Evolutionary conservation across 2,329 filamentous ascomycete genomes (phyloP).

Genomic region (Neofusicoccum laricinum): DNA sequence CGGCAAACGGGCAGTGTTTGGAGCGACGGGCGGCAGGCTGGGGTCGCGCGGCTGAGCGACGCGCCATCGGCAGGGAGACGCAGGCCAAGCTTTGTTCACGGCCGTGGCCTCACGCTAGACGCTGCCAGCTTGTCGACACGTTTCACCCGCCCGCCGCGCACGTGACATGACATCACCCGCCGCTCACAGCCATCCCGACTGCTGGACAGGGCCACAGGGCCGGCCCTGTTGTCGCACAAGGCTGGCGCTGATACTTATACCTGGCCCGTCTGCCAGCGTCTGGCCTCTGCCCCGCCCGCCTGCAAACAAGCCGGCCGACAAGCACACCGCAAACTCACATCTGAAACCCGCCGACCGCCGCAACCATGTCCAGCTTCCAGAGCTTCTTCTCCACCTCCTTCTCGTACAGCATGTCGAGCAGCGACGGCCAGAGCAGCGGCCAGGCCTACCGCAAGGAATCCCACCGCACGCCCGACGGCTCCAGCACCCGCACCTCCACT

Average conservation of each 20-base stretch:
- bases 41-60: background rate
- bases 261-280: no score
- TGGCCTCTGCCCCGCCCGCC: background rate
- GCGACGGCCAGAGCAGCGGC: constrained; percentile 23
- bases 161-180: background rate
- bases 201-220: background rate
- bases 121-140: background rate
- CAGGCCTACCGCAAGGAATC: constrained; percentile 22
- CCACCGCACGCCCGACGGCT: constrained; percentile 25
- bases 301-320: background rate
- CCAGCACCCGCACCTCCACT: constrained; percentile 24
- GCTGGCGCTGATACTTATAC: background rate
- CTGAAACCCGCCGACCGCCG: background rate
- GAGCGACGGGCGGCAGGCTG: background rate
- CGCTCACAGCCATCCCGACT: background rate
- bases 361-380: background rate
- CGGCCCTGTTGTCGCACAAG: background rate
- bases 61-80: background rate
- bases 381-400: background rate
- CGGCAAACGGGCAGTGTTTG: background rate
- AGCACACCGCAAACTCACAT: background rate
- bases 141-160: background rate
- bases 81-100: no score
- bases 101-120: no score
- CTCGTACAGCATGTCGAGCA: constrained; percentile 21